Base-by-base conservation (phyloP, 2,329 filamentous ascomycete genomes). In the Trichoderma harzianum region DNA sequence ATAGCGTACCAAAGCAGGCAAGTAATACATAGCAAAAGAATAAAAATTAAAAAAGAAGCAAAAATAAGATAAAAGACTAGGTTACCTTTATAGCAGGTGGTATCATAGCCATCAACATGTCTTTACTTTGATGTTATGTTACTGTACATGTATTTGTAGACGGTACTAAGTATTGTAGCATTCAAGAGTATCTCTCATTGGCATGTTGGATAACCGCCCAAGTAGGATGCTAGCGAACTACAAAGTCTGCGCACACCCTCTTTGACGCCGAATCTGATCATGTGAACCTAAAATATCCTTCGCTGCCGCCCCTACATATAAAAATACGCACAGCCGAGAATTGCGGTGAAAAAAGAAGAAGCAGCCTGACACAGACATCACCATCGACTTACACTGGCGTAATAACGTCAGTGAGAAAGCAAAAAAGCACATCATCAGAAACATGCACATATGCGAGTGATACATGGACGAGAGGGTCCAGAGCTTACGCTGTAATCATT, bases 251-350 rank as follows among this genome's bases (percentile, higher is more conserved):
- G 58, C 34, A 62, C 63, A 24, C 63, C 30, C 28, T 24, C 62
- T 39, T 63, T 51, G 26, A n/a, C 62, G 28, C 43, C 43, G 32
- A 55, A 36, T 43, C 21, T 16, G 64, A 26, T 67, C 64, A 67
- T 67, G 64, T 67, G 64, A 26, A 57, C 64, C 18, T 57, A 30
- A 67, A 57, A 39, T 34, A 55, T 66, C 63, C 28, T 36, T 64
- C 5, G 3, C 30, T 26, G 10, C 62, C 18, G 53, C 32, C 43
- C 63, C 63, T 66, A 66, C 63, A 66, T 53, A 53, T 34, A 24
- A 53, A 32, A 53, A 53, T 36, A 24, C 32, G 43, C 30, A 55
- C 43, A 26, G 51, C n/a, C 47, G 30, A 55, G 43, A 66, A 55
- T 55, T 55, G 43, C 63, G 63, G 63, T 66, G 63, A 36, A 53